These are phyloP conservation scores for Anaeromyces robustus DNA, from an alignment of 192 early-diverging fungal species.

Conservation along the genomic window DNA sequence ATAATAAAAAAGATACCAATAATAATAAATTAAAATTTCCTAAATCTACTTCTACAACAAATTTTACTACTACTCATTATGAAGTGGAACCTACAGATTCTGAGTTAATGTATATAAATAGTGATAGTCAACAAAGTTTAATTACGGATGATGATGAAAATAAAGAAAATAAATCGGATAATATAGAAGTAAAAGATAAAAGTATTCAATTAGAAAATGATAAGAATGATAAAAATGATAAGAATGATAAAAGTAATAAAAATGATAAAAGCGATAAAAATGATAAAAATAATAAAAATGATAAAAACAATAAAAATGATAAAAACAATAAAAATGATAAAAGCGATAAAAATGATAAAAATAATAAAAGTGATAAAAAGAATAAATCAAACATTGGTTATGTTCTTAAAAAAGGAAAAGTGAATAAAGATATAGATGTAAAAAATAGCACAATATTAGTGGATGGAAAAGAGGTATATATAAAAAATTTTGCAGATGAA, in stretches of 20 bases:
- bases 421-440: not conserved
- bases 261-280: too few relatives aligned
- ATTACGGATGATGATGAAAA: not conserved
- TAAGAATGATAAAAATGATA: too few relatives aligned
- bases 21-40: not conserved
- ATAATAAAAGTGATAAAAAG: too few relatives aligned
- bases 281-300: too few relatives aligned
- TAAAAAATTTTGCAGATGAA: not conserved
- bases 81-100: not conserved
- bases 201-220: too few relatives aligned
- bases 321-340: too few relatives aligned
- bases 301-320: too few relatives aligned
- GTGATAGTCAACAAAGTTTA: not conserved
- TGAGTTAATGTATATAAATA: not conserved
- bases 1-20: not conserved
- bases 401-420: not conserved
- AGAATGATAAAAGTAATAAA: too few relatives aligned
- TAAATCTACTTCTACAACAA: not conserved
- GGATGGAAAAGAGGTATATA: not conserved
- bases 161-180: not conserved
- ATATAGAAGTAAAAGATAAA: not conserved
- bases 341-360: too few relatives aligned
- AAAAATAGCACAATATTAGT: not conserved
- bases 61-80: not conserved
- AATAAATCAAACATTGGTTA: not conserved